Conservation (phyloP, 257 asterid species). For the Osmanthus fragrans region DNA sequence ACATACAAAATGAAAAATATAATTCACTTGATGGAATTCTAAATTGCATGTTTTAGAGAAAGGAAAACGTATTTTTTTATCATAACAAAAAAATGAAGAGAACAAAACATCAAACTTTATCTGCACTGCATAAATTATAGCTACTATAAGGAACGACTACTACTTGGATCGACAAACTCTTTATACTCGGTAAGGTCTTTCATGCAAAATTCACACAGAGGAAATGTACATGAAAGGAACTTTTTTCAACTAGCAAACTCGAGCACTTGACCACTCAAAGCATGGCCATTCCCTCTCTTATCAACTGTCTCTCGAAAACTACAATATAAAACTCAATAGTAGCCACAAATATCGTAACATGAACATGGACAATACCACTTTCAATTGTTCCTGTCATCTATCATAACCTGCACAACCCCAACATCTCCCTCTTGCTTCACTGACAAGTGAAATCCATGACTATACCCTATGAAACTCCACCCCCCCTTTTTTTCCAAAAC, state of each 20-base stretch:
- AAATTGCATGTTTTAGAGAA: background rate
- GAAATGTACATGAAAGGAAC: background rate
- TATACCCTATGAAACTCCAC: background rate
- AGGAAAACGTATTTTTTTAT: background rate
- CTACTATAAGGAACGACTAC: background rate
- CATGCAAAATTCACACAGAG: background rate
- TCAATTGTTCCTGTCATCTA: background rate
- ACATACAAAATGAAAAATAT: background rate
- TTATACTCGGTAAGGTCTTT: background rate
- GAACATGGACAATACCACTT: slow-evolving; percentile 1
- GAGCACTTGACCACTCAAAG: background rate
- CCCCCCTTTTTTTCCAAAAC: background rate
- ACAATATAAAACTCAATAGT: background rate
- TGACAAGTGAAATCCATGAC: background rate
- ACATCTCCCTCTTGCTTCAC: background rate
- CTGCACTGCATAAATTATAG: background rate
- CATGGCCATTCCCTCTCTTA: background rate
- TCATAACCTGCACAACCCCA: background rate
- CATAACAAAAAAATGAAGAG: background rate
- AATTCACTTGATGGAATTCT: background rate
- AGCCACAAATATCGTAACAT: slow-evolving; percentile 7
- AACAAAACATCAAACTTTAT: background rate
- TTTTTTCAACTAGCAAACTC: background rate
- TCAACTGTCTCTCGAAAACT: background rate
- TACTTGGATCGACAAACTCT: background rate